Base-by-base conservation (phyloP, 805 yeast species). In the Metschnikowia vanudenii region DNA sequence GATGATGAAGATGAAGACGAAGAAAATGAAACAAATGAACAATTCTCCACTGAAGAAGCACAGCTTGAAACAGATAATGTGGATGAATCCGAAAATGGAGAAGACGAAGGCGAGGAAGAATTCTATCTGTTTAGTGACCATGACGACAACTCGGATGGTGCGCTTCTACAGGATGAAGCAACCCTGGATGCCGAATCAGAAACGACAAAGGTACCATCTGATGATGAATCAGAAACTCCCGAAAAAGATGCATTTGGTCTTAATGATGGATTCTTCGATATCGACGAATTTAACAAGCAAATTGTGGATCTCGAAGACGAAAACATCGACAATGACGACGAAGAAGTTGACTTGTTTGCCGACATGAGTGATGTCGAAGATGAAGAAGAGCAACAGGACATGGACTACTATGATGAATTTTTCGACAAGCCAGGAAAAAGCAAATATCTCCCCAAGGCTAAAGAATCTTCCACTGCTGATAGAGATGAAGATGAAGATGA, bases 211-310 rank as follows among this genome's bases (percentile, higher is more conserved):
- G 51, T 45, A 4, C 42, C 50, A 5, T 43, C 48, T 5, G 52
- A 53, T 24, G 41, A 47, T 50, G 37, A 50, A 41, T 20, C 40
- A 16, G 33, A 49, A 40, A 39, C 31, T 11, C 40, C 44, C 22
- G 57, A 57, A 17, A 72, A 74, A 34, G 88, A 82, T 57, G 75
- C 68, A 2, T 78, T 75, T 57, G 92, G 90, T 1, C 73, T 91
- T 26, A 87, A 91, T 60, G 96, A 88, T 58, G 88, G 82, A 6
- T 84, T 90, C 55, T 92, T 92, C 61, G 82, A 88, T 49, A 80
- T 92, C 35, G 96, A 89, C 54, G 87, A 85, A 44, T 92, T 87
- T 71, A 88, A 85, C 66, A 79, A 76, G 59, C 89, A 83, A 61
- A 80, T 82, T n/a, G 59, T 86, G 35, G 85, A 78, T 3, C 75